phyloP scores from a whole-genome alignment of 805 yeast species.

The Alloascoidea africana region DNA sequence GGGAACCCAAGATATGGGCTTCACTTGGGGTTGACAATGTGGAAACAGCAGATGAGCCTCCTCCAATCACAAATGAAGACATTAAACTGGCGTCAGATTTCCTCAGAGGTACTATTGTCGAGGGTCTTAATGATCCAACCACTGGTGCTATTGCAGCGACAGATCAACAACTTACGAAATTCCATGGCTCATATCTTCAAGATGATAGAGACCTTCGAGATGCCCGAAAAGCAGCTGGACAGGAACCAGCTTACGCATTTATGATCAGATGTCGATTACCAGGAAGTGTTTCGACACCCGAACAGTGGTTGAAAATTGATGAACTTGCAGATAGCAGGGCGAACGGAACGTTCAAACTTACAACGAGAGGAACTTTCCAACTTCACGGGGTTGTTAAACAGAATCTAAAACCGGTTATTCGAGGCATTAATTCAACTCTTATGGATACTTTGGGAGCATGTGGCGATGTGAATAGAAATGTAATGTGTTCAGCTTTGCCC shows the following conservation, averaged over 20 bases:
- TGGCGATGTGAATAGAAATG: conserved; percentile 97
- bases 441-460: conserved; percentile 96
- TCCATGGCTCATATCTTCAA: conserved; percentile 97
- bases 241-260: conserved; percentile 92
- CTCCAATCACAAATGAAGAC: conserved; percentile 87
- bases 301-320: conserved; percentile 80
- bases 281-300: conserved; percentile 79
- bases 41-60: conserved; percentile 77
- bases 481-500: conserved; percentile 85
- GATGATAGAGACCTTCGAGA: conserved; percentile 96
- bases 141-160: conserved; percentile 87
- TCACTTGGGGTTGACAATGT: conserved; percentile 76
- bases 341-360: conserved; percentile 84
- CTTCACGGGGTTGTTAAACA: conserved; percentile 89
- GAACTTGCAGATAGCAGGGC: conserved; percentile 68
- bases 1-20: conserved; percentile 81
- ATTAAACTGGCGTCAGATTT: conserved; percentile 79
- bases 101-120: conserved; percentile 86
- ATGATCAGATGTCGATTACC: conserved; percentile 95
- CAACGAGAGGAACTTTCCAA: conserved; percentile 96
- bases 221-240: conserved; percentile 78
- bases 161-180: conserved; percentile 90
- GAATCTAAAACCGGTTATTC: conserved; percentile 75
- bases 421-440: conserved; percentile 81
- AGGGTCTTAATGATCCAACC: conserved; percentile 62